Percentiles rank a stretch among this genome's conserved stretches.
Evolutionary conservation across 2,329 filamentous ascomycete genomes (phyloP).

Genomic region (Colletotrichum echinochloae): DNA sequence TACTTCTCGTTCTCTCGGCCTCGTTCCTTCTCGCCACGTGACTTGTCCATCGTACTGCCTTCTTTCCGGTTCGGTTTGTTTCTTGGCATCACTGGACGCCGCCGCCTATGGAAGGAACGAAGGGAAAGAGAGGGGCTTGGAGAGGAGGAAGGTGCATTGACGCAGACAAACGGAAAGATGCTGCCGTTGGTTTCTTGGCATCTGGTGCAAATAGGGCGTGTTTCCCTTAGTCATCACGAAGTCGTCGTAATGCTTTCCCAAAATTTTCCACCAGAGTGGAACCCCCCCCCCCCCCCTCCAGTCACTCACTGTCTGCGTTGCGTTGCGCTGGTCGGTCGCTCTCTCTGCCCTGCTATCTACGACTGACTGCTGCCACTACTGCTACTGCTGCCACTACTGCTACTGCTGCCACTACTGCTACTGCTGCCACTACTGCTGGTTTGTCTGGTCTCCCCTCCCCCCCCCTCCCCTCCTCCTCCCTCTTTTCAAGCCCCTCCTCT

Average conservation of each 20-base stretch:
- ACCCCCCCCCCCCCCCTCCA: constrained; percentile 1
- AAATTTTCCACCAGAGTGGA: constrained; percentile 33
- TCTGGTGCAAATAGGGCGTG: not conserved
- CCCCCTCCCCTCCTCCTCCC: constrained; percentile 1
- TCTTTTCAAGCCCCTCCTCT: constrained; percentile 4
- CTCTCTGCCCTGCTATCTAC: not conserved
- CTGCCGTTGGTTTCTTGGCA: constrained; percentile 38
- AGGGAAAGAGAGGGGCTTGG: constrained; percentile 1
- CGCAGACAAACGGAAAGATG: constrained; percentile 31
- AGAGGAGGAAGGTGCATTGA: constrained; percentile 12
- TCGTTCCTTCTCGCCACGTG: not conserved
- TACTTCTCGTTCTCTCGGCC: too few relatives aligned
- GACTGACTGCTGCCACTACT: not conserved
- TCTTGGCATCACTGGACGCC: not conserved
- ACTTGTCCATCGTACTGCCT: constrained; percentile 1
- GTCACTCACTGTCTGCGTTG: not conserved
- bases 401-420: not conserved
- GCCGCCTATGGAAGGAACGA: not conserved
- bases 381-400: not conserved
- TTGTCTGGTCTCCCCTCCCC: not conserved
- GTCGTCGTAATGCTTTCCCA: constrained; percentile 41
- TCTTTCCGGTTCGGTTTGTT: not conserved
- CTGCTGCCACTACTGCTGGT: not conserved
- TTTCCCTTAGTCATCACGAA: constrained; percentile 35
- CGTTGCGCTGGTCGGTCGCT: not conserved